Percentiles rank a stretch among this genome's conserved stretches.
phyloP scores from a whole-genome alignment of 495 filamentous ascomycete genomes.

The Platismatia glauca region DNA sequence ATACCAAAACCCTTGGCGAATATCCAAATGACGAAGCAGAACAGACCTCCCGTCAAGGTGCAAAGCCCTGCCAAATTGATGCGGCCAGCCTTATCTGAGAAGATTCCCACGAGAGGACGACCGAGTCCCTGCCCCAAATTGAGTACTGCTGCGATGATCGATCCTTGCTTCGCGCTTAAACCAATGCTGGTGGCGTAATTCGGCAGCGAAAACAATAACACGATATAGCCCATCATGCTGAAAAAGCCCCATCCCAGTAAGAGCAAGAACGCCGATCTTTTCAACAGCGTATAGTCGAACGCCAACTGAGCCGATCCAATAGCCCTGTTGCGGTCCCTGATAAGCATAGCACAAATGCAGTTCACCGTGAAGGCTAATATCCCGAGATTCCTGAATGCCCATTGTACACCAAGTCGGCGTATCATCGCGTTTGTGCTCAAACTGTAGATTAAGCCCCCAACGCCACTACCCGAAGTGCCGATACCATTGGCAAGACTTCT shows the following conservation, averaged over 20 bases:
- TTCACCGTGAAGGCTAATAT: constrained; percentile 53
- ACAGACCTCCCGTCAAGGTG: constrained; percentile 51
- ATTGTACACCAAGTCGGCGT: constrained; percentile 46
- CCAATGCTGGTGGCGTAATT: constrained; percentile 59
- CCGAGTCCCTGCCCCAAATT: constrained; percentile 58
- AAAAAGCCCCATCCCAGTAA: constrained; percentile 56
- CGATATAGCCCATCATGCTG: constrained; percentile 61
- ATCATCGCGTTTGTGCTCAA: constrained; percentile 36
- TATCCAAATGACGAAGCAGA: constrained; percentile 62
- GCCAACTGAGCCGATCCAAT: constrained; percentile 45
- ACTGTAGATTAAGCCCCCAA: constrained; percentile 42
- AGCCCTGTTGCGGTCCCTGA: constrained; percentile 55
- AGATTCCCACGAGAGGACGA: constrained; percentile 57
- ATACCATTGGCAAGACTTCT: constrained; percentile 64
- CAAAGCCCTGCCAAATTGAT: constrained; percentile 57
- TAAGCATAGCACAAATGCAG: constrained; percentile 44
- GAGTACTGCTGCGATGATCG: constrained; percentile 55
- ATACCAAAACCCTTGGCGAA: constrained; percentile 51
- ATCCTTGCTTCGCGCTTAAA: constrained; percentile 51
- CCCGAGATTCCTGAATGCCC: constrained; percentile 63
- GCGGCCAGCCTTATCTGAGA: constrained; percentile 56
- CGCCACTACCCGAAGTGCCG: constrained; percentile 55
- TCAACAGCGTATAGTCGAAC: constrained; percentile 51
- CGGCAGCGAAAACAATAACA: constrained; percentile 62
- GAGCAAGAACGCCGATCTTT: constrained; percentile 46